Base-by-base conservation (phyloP, 1,284 basidiomycete species). In the Ganoderma multipileum region DNA sequence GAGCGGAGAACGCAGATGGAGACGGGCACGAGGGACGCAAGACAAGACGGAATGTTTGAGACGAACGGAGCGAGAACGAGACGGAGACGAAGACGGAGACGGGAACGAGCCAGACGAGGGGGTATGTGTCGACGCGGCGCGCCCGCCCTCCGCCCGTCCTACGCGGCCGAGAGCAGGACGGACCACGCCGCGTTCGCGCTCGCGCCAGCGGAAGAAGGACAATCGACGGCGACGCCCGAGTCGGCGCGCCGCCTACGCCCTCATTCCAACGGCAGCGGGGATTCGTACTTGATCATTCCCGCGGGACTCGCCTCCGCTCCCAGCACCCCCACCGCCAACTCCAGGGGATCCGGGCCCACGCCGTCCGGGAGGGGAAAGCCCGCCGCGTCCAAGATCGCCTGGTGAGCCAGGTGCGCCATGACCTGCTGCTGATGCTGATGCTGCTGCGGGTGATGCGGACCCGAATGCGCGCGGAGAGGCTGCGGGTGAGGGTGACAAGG, bases 181-280 rank as follows among this genome's bases (percentile, higher is more conserved):
- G 26, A 33, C 44, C 38, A 44, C 61, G 42, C 50, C 39, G 8
- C 58, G n/a, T 8, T 12, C 39, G 58, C 58, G n/a, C n/a, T n/a
- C n/a, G n/a, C n/a, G 38, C 33, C 42, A 42, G 57, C n/a, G 23
- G 23, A n/a, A 28, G n/a, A 16, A 38, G 9, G n/a, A 41, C n/a
- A 9, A 18, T 11, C 38, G 38, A 23, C 58, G 36, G 7, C 36
- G n/a, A 7, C 33, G 36, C 12, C 57, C n/a, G 54, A 18, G 3
- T n/a, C 58, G 39, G n/a, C 57, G 58, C 66, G 68, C 55, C 54
- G 62, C 54, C 67, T 71, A 75, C 63, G 75, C 77, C 74, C 75
- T 79, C 76, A 78, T 77, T 76, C 77, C 77, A 75, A 77, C 74
- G 74, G 76, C 74, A 76, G 76, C 72, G 74, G 76, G 63, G 77